Conservation (phyloP, 768 basidiomycete species). For the Exidia glandulosa region DNA sequence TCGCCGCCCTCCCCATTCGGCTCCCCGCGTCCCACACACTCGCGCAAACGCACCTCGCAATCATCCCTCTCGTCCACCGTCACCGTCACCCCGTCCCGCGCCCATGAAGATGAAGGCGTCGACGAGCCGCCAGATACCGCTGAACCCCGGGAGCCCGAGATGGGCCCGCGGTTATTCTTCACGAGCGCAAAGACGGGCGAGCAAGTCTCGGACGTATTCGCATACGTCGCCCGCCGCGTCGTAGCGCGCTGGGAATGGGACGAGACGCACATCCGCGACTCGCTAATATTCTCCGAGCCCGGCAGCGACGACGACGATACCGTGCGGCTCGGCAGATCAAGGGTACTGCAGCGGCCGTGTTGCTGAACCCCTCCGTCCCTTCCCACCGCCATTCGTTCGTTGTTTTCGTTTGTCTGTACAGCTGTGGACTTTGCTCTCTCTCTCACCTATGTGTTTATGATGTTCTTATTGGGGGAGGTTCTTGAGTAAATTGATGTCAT, state of each 20-base stretch:
- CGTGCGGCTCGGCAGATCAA: not conserved
- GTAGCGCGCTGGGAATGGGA: constrained; percentile 56
- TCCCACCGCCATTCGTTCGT: no score
- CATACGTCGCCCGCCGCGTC: constrained; percentile 58
- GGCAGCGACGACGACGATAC: not conserved
- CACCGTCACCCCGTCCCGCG: constrained; percentile 7
- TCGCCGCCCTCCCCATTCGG: constrained; percentile 21
- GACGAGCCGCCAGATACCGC: constrained; percentile 7
- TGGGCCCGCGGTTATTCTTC: constrained; percentile 57
- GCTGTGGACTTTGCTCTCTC: no score
- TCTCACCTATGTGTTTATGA: no score
- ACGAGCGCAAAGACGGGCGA: constrained; percentile 71
- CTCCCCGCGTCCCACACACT: constrained; percentile 8
- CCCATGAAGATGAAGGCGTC: not conserved
- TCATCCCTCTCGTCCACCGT: constrained; percentile 10
- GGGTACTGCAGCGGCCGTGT: not conserved
- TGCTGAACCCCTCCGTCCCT: no score
- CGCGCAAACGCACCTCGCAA: not conserved
- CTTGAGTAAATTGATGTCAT: no score
- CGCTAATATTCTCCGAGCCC: not conserved
- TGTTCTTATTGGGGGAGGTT: no score
- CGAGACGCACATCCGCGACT: constrained; percentile 21
- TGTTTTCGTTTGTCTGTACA: no score
- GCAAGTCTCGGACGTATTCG: constrained; percentile 63
- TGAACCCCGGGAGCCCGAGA: constrained; percentile 20